Evolutionary conservation across 495 filamentous ascomycete genomes (phyloP).

Genomic region (Trichoderma reesei): DNA sequence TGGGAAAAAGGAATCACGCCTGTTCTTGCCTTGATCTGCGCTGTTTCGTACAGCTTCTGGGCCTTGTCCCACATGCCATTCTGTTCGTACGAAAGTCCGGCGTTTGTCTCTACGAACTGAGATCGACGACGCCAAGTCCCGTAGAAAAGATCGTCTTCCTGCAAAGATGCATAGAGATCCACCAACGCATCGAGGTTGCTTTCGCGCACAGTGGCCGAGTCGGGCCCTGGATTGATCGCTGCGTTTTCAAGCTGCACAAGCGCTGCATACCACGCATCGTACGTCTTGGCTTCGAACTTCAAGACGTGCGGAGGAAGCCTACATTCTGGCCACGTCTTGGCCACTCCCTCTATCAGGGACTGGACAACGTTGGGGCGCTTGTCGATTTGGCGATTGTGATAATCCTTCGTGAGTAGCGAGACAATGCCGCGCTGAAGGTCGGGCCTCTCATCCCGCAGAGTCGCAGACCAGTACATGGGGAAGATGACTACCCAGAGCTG

Average conservation of each 20-base stretch:
- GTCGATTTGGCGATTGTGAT: constrained; percentile 86
- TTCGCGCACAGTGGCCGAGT: constrained; percentile 73
- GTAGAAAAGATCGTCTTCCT: constrained; percentile 96
- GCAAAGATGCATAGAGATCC: constrained; percentile 77
- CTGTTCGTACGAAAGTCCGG: constrained; percentile 93
- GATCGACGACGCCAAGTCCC: constrained; percentile 93
- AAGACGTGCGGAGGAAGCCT: constrained; percentile 92
- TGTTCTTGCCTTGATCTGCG: constrained; percentile 92
- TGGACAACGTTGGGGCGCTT: constrained; percentile 91
- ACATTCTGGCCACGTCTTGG: constrained; percentile 69
- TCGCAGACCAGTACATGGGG: constrained; percentile 83
- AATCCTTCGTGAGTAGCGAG: constrained; percentile 80
- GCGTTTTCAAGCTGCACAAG: constrained; percentile 74
- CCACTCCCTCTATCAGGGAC: constrained; percentile 75
- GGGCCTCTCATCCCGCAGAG: constrained; percentile 76
- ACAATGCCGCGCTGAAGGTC: constrained; percentile 88
- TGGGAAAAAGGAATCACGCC: constrained; percentile 90
- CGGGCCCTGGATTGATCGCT: constrained; percentile 71
- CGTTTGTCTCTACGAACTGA: constrained; percentile 93
- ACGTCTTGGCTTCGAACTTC: constrained; percentile 84
- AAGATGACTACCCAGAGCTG: constrained; percentile 86
- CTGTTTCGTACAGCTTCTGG: constrained; percentile 88
- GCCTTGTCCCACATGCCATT: constrained; percentile 99
- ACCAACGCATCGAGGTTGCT: constrained; percentile 91
- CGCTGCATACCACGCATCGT: constrained; percentile 92